Conservation (phyloP, 2,329 filamentous ascomycete genomes). For the Calonectria honghensis region DNA sequence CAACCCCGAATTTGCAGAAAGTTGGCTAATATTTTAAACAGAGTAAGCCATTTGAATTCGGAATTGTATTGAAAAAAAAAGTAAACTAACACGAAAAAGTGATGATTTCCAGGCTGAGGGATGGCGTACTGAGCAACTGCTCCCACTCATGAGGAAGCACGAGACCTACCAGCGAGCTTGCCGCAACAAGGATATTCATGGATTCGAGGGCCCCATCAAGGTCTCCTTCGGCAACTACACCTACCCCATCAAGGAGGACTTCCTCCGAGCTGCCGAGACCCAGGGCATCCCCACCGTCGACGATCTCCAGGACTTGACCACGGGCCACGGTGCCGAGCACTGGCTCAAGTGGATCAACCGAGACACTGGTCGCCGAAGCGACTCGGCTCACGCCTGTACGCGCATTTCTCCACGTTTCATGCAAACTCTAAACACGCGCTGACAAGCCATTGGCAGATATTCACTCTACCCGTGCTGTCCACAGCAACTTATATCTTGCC, state of each 20-base stretch:
- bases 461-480: constrained; percentile 82
- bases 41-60: background rate
- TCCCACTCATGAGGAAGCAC: constrained; percentile 87
- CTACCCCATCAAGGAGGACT: constrained; percentile 89
- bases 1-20: background rate
- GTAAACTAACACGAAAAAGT: constrained; percentile 55
- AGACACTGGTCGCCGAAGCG: constrained; percentile 58
- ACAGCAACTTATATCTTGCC: constrained; percentile 82
- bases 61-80: constrained; percentile 70
- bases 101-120: constrained; percentile 87
- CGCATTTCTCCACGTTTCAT: background rate
- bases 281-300: constrained; percentile 85
- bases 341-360: constrained; percentile 92
- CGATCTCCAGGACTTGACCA: constrained; percentile 83
- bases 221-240: constrained; percentile 88
- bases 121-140: constrained; percentile 85
- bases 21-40: background rate
- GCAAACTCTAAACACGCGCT: background rate
- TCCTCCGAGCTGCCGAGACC: constrained; percentile 82
- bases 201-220: constrained; percentile 87
- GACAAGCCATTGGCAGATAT: constrained; percentile 74
- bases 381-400: constrained; percentile 39
- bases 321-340: constrained; percentile 83
- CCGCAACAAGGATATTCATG: constrained; percentile 81
- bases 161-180: constrained; percentile 84